These are phyloP conservation scores for Fraxinus sp. DNA, from an alignment of 305 asterid species.

Conservation along the genomic window DNA sequence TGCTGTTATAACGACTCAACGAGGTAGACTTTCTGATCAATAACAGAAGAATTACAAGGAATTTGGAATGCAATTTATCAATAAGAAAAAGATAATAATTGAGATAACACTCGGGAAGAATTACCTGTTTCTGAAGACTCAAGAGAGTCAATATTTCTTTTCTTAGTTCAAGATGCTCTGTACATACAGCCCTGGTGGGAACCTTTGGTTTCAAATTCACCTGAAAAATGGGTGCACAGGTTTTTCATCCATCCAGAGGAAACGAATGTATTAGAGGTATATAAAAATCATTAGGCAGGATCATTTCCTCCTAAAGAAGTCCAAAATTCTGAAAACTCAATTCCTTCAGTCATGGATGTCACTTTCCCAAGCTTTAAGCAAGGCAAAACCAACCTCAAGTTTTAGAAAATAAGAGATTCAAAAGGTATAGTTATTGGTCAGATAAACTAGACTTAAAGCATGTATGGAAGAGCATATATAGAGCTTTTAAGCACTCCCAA, in stretches of 20 bases:
- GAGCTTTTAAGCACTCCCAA: background rate
- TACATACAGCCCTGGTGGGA: slow-evolving; percentile 89
- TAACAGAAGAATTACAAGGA: background rate
- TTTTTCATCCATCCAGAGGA: slow-evolving; percentile 20
- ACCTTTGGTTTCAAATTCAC: slow-evolving; percentile 95
- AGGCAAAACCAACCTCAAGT: background rate
- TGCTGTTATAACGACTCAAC: background rate
- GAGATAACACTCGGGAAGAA: background rate
- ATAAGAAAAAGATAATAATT: background rate
- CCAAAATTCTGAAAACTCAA: background rate
- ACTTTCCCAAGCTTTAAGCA: background rate
- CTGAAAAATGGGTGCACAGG: slow-evolving; percentile 36
- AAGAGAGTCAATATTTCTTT: slow-evolving; percentile 85
- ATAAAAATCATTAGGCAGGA: background rate
- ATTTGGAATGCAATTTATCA: background rate
- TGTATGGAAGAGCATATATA: background rate
- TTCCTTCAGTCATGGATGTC: background rate
- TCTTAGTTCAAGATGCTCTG: slow-evolving; percentile 95
- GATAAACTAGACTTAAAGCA: background rate
- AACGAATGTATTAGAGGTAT: background rate
- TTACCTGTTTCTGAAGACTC: slow-evolving; percentile 93
- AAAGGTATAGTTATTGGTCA: background rate
- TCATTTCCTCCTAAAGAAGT: background rate
- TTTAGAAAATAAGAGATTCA: background rate
- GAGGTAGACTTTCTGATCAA: background rate